Evolutionary conservation across 2,329 filamentous ascomycete genomes (phyloP).

Genomic region (Ceratocystis colombiana): DNA sequence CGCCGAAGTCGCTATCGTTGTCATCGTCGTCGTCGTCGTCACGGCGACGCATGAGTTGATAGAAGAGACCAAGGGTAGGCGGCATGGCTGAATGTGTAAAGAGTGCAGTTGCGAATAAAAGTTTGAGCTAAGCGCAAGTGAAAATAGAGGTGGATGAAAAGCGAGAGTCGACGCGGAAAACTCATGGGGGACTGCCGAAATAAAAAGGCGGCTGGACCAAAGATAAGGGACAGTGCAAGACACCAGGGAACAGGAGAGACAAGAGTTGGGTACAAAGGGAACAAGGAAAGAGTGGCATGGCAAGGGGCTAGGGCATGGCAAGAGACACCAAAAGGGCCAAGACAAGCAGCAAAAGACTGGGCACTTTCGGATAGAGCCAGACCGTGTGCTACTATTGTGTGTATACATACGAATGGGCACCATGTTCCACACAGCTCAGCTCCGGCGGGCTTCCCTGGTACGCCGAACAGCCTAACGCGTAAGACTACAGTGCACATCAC

Average conservation of each 20-base stretch:
- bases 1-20: slow-evolving; percentile 2
- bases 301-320: background rate
- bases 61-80: background rate
- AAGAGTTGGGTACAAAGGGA: background rate
- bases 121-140: too few species aligned
- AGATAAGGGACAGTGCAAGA: too few species aligned
- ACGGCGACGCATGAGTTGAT: slow-evolving; percentile 5
- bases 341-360: background rate
- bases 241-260: background rate
- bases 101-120: background rate
- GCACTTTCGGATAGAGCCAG: background rate
- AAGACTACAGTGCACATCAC: background rate
- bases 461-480: background rate
- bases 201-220: background rate
- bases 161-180: background rate
- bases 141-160: background rate
- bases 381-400: background rate
- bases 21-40: slow-evolving; percentile 15
- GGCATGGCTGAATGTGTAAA: background rate
- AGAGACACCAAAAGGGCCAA: background rate
- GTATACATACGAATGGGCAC: background rate
- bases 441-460: background rate
- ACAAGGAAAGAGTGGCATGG: background rate
- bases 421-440: slow-evolving; percentile 6
- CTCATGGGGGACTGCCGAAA: background rate